These are phyloP conservation scores for Gossypium aridum DNA, from an alignment of 441 rosid genomes.

Conservation along the genomic window DNA sequence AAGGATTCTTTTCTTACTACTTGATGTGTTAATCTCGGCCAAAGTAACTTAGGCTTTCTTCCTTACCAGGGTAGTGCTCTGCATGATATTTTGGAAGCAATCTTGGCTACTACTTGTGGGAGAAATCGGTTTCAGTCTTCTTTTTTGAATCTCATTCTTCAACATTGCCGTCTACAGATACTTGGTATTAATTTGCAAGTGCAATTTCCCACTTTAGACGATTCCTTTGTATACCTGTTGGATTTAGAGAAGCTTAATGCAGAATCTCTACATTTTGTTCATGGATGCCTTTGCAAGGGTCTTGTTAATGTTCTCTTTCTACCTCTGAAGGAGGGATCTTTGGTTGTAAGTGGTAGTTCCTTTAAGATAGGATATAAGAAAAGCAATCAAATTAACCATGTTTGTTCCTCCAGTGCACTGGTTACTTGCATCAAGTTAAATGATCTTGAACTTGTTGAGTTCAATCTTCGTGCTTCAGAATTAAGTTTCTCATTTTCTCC, in stretches of 20 bases:
- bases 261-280: slow-evolving; percentile 46
- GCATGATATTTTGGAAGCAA: slow-evolving; percentile 58
- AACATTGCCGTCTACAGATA: slow-evolving; percentile 52
- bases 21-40: neutral
- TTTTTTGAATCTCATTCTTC: slow-evolving; percentile 55
- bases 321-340: slow-evolving; percentile 46
- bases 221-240: slow-evolving; percentile 33
- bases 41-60: slow-evolving; percentile 7
- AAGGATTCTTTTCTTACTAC: neutral
- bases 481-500: slow-evolving; percentile 48
- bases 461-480: slow-evolving; percentile 45
- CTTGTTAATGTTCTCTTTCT: slow-evolving; percentile 40
- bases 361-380: slow-evolving; percentile 54
- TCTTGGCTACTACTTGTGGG: slow-evolving; percentile 31
- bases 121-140: slow-evolving; percentile 42
- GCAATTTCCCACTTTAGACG: slow-evolving; percentile 40
- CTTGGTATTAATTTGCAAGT: slow-evolving; percentile 38
- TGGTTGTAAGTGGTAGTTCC: slow-evolving; percentile 41
- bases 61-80: slow-evolving; percentile 56
- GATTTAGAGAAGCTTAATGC: slow-evolving; percentile 50
- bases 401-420: slow-evolving; percentile 35
- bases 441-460: slow-evolving; percentile 48
- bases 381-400: slow-evolving; percentile 27
- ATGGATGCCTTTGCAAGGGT: slow-evolving; percentile 50
- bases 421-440: slow-evolving; percentile 32